Conservation (phyloP, 805 yeast genomes). For the Cyberlindnera meyerae region DNA sequence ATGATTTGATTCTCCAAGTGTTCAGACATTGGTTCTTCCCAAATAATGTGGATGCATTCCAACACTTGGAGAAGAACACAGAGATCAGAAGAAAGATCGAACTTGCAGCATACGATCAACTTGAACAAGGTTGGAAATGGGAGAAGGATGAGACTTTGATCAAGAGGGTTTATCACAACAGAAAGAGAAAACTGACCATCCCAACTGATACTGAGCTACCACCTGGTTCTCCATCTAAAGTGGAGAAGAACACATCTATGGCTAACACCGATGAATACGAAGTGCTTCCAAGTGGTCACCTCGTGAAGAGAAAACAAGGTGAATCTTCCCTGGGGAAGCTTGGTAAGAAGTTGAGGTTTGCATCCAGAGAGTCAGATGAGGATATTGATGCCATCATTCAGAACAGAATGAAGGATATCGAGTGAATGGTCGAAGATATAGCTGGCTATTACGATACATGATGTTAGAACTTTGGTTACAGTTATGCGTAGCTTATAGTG, state of each 20-base stretch:
- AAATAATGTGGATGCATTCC: constrained; percentile 75
- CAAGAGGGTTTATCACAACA: constrained; percentile 19
- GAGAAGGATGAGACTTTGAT: constrained; percentile 39
- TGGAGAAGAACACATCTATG: constrained; percentile 26
- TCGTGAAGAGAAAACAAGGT: constrained; percentile 39
- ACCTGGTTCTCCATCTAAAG: constrained; percentile 40
- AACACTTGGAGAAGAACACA: constrained; percentile 65
- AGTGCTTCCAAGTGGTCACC: constrained; percentile 70
- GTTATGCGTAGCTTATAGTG: too few species aligned
- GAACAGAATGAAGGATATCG: constrained; percentile 37
- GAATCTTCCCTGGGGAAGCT: constrained; percentile 28
- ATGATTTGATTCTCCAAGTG: constrained; percentile 63
- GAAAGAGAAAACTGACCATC: constrained; percentile 24
- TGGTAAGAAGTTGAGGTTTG: constrained; percentile 36
- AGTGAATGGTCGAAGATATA: constrained; percentile 12
- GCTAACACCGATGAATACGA: constrained; percentile 38
- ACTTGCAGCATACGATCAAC: constrained; percentile 61
- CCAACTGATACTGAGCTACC: constrained; percentile 40
- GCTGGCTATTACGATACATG: constrained; percentile 5
- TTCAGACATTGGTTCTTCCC: constrained; percentile 54
- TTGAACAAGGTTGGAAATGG: constrained; percentile 78
- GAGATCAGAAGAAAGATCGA: constrained; percentile 68
- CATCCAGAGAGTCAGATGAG: constrained; percentile 7
- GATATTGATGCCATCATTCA: constrained; percentile 52
- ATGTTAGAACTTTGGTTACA: too few species aligned